These are phyloP conservation scores for Oryza rufipogon DNA, from an alignment of 176 grass and related monocot species.

Conservation along the genomic window DNA sequence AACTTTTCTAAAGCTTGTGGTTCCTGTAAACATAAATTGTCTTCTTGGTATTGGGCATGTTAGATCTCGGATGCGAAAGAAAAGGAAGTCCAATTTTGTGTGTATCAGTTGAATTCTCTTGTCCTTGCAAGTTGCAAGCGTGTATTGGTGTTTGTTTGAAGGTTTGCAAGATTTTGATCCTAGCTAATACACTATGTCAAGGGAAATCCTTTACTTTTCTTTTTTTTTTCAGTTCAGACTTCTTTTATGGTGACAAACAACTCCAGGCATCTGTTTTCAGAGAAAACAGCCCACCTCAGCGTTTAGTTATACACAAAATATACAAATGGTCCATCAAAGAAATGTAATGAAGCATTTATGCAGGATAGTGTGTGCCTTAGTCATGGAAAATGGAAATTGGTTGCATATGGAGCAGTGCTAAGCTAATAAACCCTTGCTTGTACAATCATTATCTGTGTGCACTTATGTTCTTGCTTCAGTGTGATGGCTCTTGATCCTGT, in stretches of 20 bases:
- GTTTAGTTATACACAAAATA: neutral
- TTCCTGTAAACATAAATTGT: neutral
- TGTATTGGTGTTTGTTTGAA: neutral
- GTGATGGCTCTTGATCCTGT: neutral
- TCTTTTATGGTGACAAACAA: neutral
- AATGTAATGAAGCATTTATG: neutral
- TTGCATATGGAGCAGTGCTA: neutral
- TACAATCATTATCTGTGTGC: too few relatives aligned
- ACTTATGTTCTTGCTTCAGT: too few relatives aligned
- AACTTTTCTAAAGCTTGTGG: neutral
- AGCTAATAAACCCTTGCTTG: neutral
- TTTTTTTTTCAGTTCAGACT: neutral
- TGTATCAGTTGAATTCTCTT: neutral
- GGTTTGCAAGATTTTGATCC: neutral
- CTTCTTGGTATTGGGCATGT: neutral
- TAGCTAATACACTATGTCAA: neutral
- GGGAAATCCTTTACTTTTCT: neutral
- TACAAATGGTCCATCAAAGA: neutral
- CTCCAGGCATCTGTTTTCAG: neutral
- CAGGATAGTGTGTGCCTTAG: neutral
- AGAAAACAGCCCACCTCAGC: too few relatives aligned
- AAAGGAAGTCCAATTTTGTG: neutral
- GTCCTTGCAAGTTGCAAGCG: neutral
- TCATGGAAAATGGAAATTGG: neutral
- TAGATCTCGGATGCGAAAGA: constrained; percentile 1